phyloP scores from a whole-genome alignment of 2,329 filamentous ascomycete species.

The Bipolaris zeicola region DNA sequence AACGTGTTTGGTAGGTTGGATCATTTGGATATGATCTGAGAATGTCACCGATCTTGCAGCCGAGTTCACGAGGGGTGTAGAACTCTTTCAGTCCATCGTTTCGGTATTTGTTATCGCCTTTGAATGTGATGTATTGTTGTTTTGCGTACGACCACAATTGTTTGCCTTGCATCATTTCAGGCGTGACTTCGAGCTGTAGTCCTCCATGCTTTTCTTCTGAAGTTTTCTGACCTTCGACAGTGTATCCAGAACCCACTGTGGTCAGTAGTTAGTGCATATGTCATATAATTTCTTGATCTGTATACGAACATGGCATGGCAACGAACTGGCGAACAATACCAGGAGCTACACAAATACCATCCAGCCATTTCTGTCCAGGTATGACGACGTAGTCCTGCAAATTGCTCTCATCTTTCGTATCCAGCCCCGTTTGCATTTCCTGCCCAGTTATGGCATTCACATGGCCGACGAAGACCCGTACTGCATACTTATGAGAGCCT shows the following conservation, averaged over 20 bases:
- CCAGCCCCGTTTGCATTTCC: neutral
- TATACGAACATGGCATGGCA: neutral
- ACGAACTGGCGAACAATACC: conserved; percentile 2
- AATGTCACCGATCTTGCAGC: neutral
- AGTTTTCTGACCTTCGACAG: neutral
- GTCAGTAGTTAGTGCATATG: neutral
- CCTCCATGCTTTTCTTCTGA: neutral
- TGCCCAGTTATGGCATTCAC: neutral
- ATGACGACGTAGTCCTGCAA: neutral
- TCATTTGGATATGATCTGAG: neutral
- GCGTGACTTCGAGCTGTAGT: neutral
- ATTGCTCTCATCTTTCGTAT: too few relatives aligned
- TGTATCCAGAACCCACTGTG: neutral
- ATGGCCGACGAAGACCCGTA: neutral
- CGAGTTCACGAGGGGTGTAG: neutral
- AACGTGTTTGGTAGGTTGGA: neutral
- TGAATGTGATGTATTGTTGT: neutral
- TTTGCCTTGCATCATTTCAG: neutral
- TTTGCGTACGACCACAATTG: neutral
- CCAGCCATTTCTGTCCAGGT: neutral
- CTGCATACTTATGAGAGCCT: neutral
- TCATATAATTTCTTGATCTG: neutral
- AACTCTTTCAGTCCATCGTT: neutral
- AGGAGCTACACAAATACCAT: neutral
- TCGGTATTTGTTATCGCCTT: rapidly evolving